Percentiles rank a stretch among this genome's conserved stretches.
These are phyloP conservation scores for Botryotinia convoluta DNA, from an alignment of 2,329 filamentous ascomycete genomes.

Conservation along the genomic window DNA sequence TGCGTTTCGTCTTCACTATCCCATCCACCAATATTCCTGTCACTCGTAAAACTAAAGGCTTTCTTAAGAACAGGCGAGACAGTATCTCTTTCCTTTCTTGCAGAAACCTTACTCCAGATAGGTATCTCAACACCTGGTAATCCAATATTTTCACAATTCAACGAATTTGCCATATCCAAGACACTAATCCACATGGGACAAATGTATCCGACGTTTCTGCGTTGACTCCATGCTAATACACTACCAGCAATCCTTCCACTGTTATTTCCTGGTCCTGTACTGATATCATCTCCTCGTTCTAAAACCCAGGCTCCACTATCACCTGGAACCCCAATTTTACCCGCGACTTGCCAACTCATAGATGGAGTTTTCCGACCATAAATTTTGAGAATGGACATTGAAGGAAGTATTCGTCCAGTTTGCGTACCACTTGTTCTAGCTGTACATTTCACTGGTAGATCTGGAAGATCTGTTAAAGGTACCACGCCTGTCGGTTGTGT, in stretches of 20 bases:
- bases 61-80: background rate
- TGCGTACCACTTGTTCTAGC: conserved; percentile 84
- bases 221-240: conserved; percentile 81
- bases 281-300: conserved; percentile 86
- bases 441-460: conserved; percentile 79
- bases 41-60: background rate
- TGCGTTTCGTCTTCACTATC: conserved; percentile 1
- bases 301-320: conserved; percentile 94
- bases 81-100: background rate
- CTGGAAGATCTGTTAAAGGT: conserved; percentile 61
- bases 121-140: conserved; percentile 61
- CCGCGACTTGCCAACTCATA: conserved; percentile 62
- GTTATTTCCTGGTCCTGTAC: conserved; percentile 71
- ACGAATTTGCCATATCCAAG: conserved; percentile 76
- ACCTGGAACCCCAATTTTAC: conserved; percentile 67
- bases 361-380: conserved; percentile 79
- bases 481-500: conserved; percentile 57
- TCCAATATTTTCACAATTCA: conserved; percentile 67
- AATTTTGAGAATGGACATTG: conserved; percentile 82
- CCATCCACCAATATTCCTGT: background rate
- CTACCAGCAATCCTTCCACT: conserved; percentile 84
- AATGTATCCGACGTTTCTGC: conserved; percentile 82
- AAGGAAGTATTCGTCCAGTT: conserved; percentile 71
- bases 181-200: conserved; percentile 92
- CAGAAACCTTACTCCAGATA: background rate